Evolutionary conservation across 2,329 filamentous ascomycete species (phyloP).

Genomic region (Paraconiothyrium brasiliense): DNA sequence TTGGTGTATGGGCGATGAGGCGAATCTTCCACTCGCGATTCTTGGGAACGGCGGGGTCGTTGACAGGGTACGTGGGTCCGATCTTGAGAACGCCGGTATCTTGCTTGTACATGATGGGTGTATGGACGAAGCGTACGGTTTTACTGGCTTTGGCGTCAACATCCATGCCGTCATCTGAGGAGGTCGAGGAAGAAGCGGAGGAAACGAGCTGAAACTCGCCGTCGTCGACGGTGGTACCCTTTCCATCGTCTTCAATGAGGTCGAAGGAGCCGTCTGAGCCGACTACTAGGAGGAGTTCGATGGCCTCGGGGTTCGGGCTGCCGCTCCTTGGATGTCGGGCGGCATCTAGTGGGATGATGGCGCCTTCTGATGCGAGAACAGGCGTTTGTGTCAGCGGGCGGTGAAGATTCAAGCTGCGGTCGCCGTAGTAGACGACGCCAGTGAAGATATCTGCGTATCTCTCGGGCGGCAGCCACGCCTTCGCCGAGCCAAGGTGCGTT

Average conservation of each 20-base stretch:
- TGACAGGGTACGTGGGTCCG: conserved; percentile 39
- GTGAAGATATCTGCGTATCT: conserved; percentile 68
- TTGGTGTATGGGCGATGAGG: conserved; percentile 41
- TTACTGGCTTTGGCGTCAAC: conserved; percentile 32
- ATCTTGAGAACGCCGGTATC: conserved; percentile 47
- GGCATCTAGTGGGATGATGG: conserved; percentile 66
- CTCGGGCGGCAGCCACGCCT: conserved; percentile 66
- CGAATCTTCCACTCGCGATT: conserved; percentile 43
- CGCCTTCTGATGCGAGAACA: conserved; percentile 64
- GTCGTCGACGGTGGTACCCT: conserved; percentile 46
- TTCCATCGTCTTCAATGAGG: conserved; percentile 60
- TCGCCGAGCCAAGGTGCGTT: conserved; percentile 59
- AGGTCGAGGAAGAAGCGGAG: not conserved
- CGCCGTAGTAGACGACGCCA: conserved; percentile 66
- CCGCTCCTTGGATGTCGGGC: conserved; percentile 57
- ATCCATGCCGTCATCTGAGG: conserved; percentile 28
- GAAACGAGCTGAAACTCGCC: conserved; percentile 47
- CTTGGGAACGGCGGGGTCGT: conserved; percentile 40
- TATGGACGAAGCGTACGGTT: conserved; percentile 44
- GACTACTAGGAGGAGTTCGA: conserved; percentile 61
- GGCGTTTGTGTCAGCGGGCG: conserved; percentile 62
- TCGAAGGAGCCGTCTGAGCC: conserved; percentile 59
- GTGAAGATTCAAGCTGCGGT: conserved; percentile 62
- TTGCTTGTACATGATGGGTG: conserved; percentile 51
- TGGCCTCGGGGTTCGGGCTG: conserved; percentile 55